phyloP scores from a whole-genome alignment of 441 rosid species.

The Raphanus hybrid region DNA sequence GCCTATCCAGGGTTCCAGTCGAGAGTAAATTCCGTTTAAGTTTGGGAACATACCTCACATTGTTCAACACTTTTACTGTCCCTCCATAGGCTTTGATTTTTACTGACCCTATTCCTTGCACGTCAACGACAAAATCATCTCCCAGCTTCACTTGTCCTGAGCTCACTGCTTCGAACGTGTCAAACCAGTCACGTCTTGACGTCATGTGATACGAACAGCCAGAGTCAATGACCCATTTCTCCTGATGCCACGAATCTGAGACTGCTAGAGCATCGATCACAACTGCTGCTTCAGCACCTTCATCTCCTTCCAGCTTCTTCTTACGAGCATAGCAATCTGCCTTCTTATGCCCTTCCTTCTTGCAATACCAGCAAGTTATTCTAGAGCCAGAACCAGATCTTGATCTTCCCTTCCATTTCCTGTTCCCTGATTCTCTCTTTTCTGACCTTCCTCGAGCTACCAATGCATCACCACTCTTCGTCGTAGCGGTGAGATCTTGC shows the following conservation, averaged over 20 bases:
- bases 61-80: background rate
- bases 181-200: background rate
- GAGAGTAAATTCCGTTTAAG: background rate
- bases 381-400: background rate
- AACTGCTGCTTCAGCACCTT: background rate
- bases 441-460: background rate
- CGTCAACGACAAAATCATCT: background rate
- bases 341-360: background rate
- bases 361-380: background rate
- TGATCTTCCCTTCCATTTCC: background rate
- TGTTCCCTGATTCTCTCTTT: background rate
- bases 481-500: background rate
- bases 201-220: background rate
- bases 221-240: background rate
- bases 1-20: background rate
- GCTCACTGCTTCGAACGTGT: background rate
- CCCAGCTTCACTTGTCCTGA: background rate
- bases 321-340: background rate
- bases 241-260: background rate
- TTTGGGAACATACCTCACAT: background rate
- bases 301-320: background rate
- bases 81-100: background rate
- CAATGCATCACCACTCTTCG: background rate
- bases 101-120: background rate
- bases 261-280: background rate